Percentiles rank a stretch among this genome's conserved stretches.
phyloP scores from a whole-genome alignment of 148 eudicot genomes.

The Rhododendron williamsianum region DNA sequence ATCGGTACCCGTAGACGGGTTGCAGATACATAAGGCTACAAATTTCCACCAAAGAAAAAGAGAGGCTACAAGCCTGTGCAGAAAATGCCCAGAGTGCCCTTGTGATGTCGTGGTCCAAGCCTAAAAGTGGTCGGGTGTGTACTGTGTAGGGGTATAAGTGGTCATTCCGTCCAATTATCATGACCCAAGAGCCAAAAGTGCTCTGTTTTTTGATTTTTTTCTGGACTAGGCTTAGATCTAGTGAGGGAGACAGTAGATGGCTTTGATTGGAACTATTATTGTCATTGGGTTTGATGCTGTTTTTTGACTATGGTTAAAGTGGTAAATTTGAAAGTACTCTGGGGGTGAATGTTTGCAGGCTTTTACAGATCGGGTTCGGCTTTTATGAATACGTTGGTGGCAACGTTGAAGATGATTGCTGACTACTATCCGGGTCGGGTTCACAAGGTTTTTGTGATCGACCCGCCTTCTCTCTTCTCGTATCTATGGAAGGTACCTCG shows the following conservation, averaged over 20 bases:
- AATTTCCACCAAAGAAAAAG: neutral
- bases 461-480: constrained; percentile 85
- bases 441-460: constrained; percentile 77
- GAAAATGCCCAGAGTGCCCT: constrained; percentile 40
- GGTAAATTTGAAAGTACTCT: neutral
- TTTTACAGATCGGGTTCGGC: constrained; percentile 88
- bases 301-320: neutral
- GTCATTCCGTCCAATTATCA: constrained; percentile 11
- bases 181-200: neutral
- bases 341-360: constrained; percentile 43
- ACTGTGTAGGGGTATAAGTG: constrained; percentile 21
- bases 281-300: neutral
- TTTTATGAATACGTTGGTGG: constrained; percentile 74
- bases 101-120: constrained; percentile 21
- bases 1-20: too few relatives aligned
- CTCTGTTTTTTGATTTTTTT: constrained; percentile 14
- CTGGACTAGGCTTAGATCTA: constrained; percentile 7
- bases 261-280: neutral
- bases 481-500: constrained; percentile 86
- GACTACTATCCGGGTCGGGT: constrained; percentile 86
- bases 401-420: constrained; percentile 68
- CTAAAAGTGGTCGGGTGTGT: neutral
- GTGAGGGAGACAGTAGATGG: neutral
- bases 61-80: neutral
- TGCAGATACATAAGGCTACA: neutral